These are phyloP conservation scores for Lecanicillium sp. DNA, from an alignment of 2,329 filamentous ascomycete genomes.

Conservation along the genomic window DNA sequence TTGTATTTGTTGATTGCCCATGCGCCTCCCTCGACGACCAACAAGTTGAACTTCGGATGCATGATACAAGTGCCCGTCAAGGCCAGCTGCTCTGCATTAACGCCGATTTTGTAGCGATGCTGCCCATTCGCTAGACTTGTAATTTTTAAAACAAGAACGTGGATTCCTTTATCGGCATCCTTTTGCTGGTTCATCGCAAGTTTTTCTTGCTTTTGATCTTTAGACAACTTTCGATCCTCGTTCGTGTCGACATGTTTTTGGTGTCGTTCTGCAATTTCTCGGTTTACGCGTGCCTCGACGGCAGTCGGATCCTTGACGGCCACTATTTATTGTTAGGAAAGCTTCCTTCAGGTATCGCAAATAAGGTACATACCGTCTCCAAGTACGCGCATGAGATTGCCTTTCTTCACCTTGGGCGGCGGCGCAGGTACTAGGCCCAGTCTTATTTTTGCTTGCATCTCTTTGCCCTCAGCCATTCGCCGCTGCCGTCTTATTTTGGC, in stretches of 20 bases:
- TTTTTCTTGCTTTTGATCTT: slow-evolving; percentile 83
- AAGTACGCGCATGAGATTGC: slow-evolving; percentile 94
- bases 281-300: slow-evolving; percentile 88
- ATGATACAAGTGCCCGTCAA: slow-evolving; percentile 89
- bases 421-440: slow-evolving; percentile 84
- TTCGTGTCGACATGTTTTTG: slow-evolving; percentile 73
- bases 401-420: slow-evolving; percentile 93
- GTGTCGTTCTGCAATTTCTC: slow-evolving; percentile 82
- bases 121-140: slow-evolving; percentile 85
- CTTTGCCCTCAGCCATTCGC: slow-evolving; percentile 88
- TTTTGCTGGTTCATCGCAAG: slow-evolving; percentile 74
- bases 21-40: slow-evolving; percentile 86
- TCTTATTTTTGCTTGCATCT: slow-evolving; percentile 92
- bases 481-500: slow-evolving; percentile 85
- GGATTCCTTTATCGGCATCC: slow-evolving; percentile 80
- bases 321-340: slow-evolving; percentile 26
- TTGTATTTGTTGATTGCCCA: slow-evolving; percentile 80
- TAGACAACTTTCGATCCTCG: slow-evolving; percentile 78
- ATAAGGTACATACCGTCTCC: slow-evolving; percentile 60
- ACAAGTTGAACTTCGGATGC: slow-evolving; percentile 80
- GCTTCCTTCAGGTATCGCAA: background rate
- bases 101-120: slow-evolving; percentile 86
- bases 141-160: slow-evolving; percentile 83
- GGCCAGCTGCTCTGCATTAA: slow-evolving; percentile 83
- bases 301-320: slow-evolving; percentile 93